phyloP scores from a whole-genome alignment of 2,329 filamentous ascomycete species.

The Aspergillus uvarum region DNA sequence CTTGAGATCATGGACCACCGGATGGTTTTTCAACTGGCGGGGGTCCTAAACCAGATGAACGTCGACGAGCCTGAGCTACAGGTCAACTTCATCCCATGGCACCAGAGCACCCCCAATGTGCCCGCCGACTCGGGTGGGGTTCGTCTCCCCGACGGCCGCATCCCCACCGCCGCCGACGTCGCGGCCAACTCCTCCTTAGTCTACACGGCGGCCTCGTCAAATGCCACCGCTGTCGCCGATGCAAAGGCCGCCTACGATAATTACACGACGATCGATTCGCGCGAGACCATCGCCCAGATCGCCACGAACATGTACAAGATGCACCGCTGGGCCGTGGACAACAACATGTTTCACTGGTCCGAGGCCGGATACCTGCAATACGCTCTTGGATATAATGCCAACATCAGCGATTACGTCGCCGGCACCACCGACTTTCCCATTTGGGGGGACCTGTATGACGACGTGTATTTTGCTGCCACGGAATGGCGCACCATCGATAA shows the following conservation, averaged over 20 bases:
- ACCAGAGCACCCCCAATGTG: conserved; percentile 50
- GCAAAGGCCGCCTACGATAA: conserved; percentile 44
- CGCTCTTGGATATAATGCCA: conserved; percentile 54
- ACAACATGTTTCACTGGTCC: conserved; percentile 63
- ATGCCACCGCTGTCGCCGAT: conserved; percentile 35
- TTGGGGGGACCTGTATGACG: conserved; percentile 55
- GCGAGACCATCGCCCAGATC: conserved; percentile 30
- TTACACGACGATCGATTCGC: conserved; percentile 30
- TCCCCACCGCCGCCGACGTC: conserved; percentile 55
- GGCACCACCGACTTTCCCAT: conserved; percentile 47
- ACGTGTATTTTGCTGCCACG: conserved; percentile 59
- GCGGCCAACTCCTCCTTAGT: conserved; percentile 42
- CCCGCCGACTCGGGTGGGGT: conserved; percentile 51
- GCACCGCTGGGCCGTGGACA: conserved; percentile 54
- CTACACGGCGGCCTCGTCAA: conserved; percentile 35
- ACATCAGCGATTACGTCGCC: conserved; percentile 57
- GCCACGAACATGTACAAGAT: conserved; percentile 46
- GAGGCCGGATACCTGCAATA: conserved; percentile 64
- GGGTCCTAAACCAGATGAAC: conserved; percentile 45
- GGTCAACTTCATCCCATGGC: conserved; percentile 46
- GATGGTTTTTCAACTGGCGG: conserved; percentile 46
- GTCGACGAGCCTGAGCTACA: conserved; percentile 31
- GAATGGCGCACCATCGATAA: conserved; percentile 66
- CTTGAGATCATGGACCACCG: conserved; percentile 45
- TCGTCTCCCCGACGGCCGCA: conserved; percentile 52